Evolutionary conservation across 2,329 filamentous ascomycete genomes (phyloP).

Genomic region (Fusarium sp.): DNA sequence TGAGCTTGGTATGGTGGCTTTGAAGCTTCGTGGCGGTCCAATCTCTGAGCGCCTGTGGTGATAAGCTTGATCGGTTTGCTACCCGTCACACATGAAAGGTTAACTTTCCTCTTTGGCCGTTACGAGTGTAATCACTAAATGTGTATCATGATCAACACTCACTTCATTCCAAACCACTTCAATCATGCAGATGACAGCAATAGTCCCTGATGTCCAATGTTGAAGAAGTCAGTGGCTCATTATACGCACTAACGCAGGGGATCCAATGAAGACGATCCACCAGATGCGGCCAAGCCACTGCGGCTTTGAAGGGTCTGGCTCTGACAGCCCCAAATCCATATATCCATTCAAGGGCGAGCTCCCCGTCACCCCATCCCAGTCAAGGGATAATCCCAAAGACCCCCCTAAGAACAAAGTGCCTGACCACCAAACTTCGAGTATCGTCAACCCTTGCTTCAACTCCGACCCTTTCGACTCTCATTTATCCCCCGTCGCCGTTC

Average conservation of each 20-base stretch:
- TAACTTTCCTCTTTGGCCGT: neutral
- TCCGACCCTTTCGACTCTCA: slow-evolving; percentile 10
- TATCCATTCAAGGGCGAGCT: slow-evolving; percentile 17
- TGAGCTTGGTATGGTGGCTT: slow-evolving; percentile 1
- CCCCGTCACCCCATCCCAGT: slow-evolving; percentile 29
- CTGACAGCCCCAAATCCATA: neutral
- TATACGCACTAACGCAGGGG: slow-evolving; percentile 22
- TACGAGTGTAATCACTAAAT: neutral
- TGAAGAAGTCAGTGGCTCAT: slow-evolving; percentile 19
- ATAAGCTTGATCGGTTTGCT: neutral
- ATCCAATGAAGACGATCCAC: slow-evolving; percentile 7
- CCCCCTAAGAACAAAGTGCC: slow-evolving; percentile 32
- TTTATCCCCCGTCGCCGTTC: slow-evolving; percentile 7
- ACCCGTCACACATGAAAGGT: neutral
- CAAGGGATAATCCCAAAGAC: slow-evolving; percentile 34
- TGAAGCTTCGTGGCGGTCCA: neutral
- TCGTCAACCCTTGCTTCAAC: slow-evolving; percentile 36
- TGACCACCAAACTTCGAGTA: slow-evolving; percentile 9
- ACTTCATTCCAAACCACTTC: slow-evolving; percentile 1
- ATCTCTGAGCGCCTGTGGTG: neutral
- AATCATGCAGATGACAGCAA: neutral
- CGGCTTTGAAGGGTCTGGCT: slow-evolving; percentile 33
- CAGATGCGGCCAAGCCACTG: slow-evolving; percentile 38
- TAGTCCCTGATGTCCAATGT: neutral
- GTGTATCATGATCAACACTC: neutral